These are phyloP conservation scores for Naganishia randhawae DNA, from an alignment of 768 basidiomycete species.

Conservation along the genomic window DNA sequence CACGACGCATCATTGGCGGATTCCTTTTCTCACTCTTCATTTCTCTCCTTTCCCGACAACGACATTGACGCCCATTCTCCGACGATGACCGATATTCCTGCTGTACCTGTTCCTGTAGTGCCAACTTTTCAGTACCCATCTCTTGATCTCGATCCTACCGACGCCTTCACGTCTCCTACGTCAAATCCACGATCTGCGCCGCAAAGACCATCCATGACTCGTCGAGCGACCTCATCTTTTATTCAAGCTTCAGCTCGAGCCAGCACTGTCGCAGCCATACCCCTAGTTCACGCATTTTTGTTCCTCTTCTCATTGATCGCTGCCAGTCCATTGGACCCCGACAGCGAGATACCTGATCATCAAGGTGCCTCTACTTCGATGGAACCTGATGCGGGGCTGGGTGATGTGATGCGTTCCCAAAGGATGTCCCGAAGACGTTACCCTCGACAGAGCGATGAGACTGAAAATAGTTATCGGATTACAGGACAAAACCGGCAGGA, in stretches of 20 bases:
- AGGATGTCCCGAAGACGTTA: constrained; percentile 6
- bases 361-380: not conserved
- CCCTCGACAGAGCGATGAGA: not conserved
- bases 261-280: constrained; percentile 9
- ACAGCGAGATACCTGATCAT: not conserved
- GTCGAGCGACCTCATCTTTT: constrained; percentile 17
- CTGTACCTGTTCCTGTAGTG: not conserved
- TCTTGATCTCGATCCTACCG: constrained; percentile 12
- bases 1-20: not conserved
- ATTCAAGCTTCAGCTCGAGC: constrained; percentile 20
- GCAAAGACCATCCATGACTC: constrained; percentile 15
- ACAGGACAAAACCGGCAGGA: not conserved
- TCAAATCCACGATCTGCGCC: not conserved
- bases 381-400: constrained; percentile 19
- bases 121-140: constrained; percentile 16
- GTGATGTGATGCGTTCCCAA: constrained; percentile 11
- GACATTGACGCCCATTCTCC: constrained; percentile 1
- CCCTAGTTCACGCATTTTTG: constrained; percentile 15
- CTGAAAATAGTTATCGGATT: not conserved
- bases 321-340: not conserved
- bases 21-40: not conserved
- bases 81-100: not conserved
- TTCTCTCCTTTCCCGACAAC: constrained; percentile 3
- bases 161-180: not conserved
- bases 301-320: constrained; percentile 14